Evolutionary conservation across 371 early-diverging fungal species (phyloP), one percentile per base, ranked within the genome.

Genomic region (Chytridium lagenaria): DNA sequence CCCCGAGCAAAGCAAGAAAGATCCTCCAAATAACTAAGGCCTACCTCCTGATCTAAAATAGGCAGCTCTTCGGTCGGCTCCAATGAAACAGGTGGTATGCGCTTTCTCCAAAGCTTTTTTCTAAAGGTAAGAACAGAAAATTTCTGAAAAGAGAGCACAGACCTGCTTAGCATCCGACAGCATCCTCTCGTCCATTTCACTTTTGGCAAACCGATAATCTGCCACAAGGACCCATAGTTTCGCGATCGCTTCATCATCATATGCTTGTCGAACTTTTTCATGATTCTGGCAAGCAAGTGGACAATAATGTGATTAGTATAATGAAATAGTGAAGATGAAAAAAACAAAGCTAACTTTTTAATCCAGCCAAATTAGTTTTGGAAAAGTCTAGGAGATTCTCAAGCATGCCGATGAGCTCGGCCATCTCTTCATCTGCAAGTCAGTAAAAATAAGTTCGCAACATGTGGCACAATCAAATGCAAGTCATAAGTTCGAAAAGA

Each of bases 241-340:
- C 78, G 77, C 36, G 82, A 78, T 33, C 83, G 50, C 40, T 63
- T 50, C 70, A 78, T 65, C 31, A 40, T 71, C 69, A 73, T 55
- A 67, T 73, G 79, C 79, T 85, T 88, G 77, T 86, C 88, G 65
- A 86, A 87, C 76, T 90, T 89, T 72, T 90, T 87, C 66, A 89
- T 78, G 37, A 90, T 88, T 77, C 88, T 88, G 12, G 44, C 44
- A 7, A 44, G 19, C 44, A 7, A 7, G 19, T 44, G 7, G 19
- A 19, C 44, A 44, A 44, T 44, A 12, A 7, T 19, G 10, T 55
- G 5, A 55, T 26, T 5, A 7, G 23, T 23, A 26, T 16, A 10
- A 55, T 26, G 26, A 28, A 10, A 23, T 55, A 55, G 16, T 55
- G n/a, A n/a, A n/a, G n/a, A n/a, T n/a, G n/a, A n/a, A n/a, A n/a